Conservation (phyloP, 345 rosid species). For the Adansonia digitata region DNA sequence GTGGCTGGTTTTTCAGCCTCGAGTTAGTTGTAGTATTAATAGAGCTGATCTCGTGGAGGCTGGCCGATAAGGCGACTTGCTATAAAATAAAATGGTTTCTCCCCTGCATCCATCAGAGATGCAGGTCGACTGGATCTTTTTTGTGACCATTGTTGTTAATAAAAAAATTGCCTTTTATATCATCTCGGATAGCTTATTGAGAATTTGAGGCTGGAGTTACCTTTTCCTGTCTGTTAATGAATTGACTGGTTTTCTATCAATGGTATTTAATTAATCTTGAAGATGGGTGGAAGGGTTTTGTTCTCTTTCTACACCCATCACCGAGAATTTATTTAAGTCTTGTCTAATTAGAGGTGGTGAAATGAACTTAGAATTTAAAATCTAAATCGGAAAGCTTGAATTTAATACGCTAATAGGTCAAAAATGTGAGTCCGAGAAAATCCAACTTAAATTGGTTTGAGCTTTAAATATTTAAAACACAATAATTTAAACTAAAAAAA, state of each 20-base stretch:
- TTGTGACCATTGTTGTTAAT: neutral
- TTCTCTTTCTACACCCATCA: neutral
- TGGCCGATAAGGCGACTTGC: constrained; percentile 10
- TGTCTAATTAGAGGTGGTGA: too few species aligned
- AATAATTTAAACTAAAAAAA: too few species aligned
- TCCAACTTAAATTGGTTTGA: too few species aligned
- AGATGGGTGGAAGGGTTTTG: neutral
- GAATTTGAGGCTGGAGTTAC: neutral
- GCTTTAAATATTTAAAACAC: too few species aligned
- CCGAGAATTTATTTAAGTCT: too few species aligned
- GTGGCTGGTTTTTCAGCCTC: constrained; percentile 32
- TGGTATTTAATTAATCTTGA: neutral
- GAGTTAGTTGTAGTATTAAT: constrained; percentile 6
- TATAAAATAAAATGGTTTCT: constrained; percentile 11
- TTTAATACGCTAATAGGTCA: too few species aligned
- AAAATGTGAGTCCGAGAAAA: too few species aligned
- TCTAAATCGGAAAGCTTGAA: too few species aligned
- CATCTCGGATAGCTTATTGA: neutral
- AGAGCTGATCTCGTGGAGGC: constrained; percentile 21
- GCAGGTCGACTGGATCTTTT: neutral
- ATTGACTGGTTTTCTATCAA: neutral
- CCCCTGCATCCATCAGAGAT: neutral
- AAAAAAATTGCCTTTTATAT: neutral
- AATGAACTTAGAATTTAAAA: too few species aligned
- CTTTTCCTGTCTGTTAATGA: too few species aligned